Evolutionary conservation across 495 filamentous ascomycete genomes (phyloP), one percentile per base, ranked within the genome.

Genomic region (Neurospora hispaniola): DNA sequence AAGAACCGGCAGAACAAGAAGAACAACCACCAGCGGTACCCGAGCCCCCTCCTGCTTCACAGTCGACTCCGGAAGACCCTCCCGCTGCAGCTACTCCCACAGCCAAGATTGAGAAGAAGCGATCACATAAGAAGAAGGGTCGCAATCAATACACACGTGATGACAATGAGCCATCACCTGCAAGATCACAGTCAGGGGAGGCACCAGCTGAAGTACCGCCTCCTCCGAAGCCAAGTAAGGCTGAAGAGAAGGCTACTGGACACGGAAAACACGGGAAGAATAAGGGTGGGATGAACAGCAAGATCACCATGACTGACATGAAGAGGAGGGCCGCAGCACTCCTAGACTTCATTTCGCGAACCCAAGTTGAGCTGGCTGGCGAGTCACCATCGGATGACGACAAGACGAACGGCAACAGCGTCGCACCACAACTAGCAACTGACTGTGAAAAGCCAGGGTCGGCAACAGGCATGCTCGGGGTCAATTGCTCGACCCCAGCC

Each of bases 271-370:
- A 79, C 42, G 48, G 72, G 69, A 85, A 81, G 72, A 75, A 71
- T 54, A 85, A 82, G 73, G 81, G 79, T 12, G 80, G 81, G 23
- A 82, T 85, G 80, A 81, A 69, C 23, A 90, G 88, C 75, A 93
- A 91, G 79, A 89, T 94, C 69, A 95, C 88, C 39, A 92, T 98
- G 89, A 91, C 90, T 73, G 94, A 98, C 75, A 96, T 98, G 92
- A 94, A 93, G 81, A 88, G 92, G 73, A 89, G 92, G 9, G 94
- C 94, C 4, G 89, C 90, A 3, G 90, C 86, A 16, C 95, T 99
- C 71, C 84, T 96, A 18, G 94, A 97, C 54, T 98, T 92, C 80
- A 97, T 99, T 76, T 90, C 92, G 9, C 89, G 92, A 66, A 95
- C 93, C 75, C 95, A 98, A 77, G 86, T 97, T 14, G 96, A 99